These are phyloP conservation scores for Gonapodya sp. DNA, from an alignment of 192 early-diverging fungal genomes.

Conservation along the genomic window DNA sequence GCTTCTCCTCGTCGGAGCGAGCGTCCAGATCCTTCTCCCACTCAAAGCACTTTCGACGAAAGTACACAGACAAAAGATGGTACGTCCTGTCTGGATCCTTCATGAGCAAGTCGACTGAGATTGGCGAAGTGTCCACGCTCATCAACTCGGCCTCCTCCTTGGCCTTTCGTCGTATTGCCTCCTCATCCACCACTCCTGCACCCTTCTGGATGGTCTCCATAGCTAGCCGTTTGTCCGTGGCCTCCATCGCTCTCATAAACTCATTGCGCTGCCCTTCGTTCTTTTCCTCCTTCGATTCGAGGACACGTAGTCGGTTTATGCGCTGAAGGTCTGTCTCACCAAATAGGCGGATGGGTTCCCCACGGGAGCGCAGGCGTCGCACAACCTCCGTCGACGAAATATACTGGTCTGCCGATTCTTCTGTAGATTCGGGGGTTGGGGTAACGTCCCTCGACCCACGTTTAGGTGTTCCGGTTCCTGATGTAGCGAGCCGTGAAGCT, in stretches of 20 bases:
- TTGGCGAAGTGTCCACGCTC: constrained; percentile 52
- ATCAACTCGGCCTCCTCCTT: constrained; percentile 5
- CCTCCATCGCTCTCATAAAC: constrained; percentile 72
- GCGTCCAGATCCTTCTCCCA: constrained; percentile 73
- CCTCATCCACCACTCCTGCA: constrained; percentile 12
- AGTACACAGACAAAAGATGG: constrained; percentile 69
- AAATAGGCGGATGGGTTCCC: constrained; percentile 86
- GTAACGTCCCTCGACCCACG: neutral
- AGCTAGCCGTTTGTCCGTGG: constrained; percentile 68
- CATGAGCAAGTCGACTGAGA: constrained; percentile 64
- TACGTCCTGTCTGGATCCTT: constrained; percentile 65
- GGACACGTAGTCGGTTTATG: constrained; percentile 60
- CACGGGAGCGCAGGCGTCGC: constrained; percentile 70
- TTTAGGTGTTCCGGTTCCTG: neutral
- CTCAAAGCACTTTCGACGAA: constrained; percentile 72
- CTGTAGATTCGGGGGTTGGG: constrained; percentile 2
- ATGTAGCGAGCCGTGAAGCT: neutral
- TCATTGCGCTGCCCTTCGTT: constrained; percentile 80
- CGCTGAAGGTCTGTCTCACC: constrained; percentile 78
- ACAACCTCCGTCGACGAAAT: constrained; percentile 68
- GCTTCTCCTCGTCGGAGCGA: constrained; percentile 70
- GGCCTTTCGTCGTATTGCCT: neutral
- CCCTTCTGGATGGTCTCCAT: constrained; percentile 56
- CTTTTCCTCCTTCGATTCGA: constrained; percentile 75
- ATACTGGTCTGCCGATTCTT: constrained; percentile 30